A percentile compares a stretch with the other conserved stretches of the same genome.
These are phyloP conservation scores for Nitzschia palea DNA, from an alignment of 108 stramenopile species.

Conservation along the genomic window DNA sequence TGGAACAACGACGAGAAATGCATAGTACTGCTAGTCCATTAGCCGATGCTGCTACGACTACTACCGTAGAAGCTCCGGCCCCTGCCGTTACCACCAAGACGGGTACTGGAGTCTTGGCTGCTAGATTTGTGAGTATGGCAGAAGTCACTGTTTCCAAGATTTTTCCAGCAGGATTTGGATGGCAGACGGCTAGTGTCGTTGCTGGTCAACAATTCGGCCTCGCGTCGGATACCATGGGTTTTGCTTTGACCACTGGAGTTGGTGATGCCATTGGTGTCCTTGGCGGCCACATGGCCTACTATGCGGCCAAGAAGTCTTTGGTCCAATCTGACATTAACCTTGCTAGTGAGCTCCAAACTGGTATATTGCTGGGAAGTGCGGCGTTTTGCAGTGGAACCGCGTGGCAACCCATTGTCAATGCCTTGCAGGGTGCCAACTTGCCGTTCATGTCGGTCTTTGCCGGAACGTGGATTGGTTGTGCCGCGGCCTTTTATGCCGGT, in stretches of 20 bases:
- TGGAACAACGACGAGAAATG: constrained; percentile 26
- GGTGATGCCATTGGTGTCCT: constrained; percentile 78
- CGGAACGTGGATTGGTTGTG: constrained; percentile 79
- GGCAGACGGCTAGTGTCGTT: constrained; percentile 74
- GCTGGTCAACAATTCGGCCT: constrained; percentile 57
- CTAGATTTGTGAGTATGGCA: constrained; percentile 60
- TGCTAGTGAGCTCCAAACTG: constrained; percentile 58
- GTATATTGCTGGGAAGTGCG: constrained; percentile 64
- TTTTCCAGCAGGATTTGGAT: constrained; percentile 87
- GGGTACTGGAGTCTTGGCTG: constrained; percentile 6
- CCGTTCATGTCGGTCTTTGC: constrained; percentile 64
- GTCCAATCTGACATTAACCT: constrained; percentile 48
- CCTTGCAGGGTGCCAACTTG: constrained; percentile 70
- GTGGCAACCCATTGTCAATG: constrained; percentile 83
- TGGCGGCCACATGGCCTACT: constrained; percentile 64
- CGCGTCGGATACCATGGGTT: constrained; percentile 55
- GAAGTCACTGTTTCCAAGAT: constrained; percentile 85
- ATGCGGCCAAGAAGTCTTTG: constrained; percentile 56
- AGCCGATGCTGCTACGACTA: constrained; percentile 13
- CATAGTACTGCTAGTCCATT: constrained; percentile 10
- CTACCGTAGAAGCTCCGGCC: not conserved
- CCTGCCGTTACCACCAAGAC: not conserved
- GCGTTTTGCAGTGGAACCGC: constrained; percentile 83
- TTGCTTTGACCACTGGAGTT: constrained; percentile 70
- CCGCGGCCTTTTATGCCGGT: constrained; percentile 77